Evolutionary conservation across 805 yeast genomes (phyloP).

Genomic region (Ogataea henricii): DNA sequence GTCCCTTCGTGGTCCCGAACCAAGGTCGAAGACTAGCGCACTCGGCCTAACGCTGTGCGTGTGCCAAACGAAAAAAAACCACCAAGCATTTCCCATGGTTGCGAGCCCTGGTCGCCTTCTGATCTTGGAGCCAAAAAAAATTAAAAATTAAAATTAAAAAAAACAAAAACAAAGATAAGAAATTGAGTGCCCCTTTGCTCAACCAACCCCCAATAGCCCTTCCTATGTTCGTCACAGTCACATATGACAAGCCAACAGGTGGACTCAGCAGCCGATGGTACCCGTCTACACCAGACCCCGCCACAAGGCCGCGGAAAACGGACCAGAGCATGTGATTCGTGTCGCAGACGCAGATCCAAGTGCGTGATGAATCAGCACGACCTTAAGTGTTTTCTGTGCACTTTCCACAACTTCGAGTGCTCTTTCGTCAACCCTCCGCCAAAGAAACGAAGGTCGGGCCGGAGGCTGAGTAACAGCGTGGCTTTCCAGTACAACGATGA

Average conservation of each 20-base stretch:
- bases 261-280: neutral
- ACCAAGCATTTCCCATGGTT: neutral
- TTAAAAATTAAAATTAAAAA: too few relatives aligned
- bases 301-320: neutral
- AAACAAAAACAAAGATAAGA: neutral
- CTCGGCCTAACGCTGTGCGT: too few relatives aligned
- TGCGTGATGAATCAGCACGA: slow-evolving; percentile 18
- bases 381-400: slow-evolving; percentile 16
- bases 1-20: too few relatives aligned
- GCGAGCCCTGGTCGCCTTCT: neutral
- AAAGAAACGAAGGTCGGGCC: slow-evolving; percentile 12
- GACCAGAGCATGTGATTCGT: slow-evolving; percentile 20
- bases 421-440: slow-evolving; percentile 21
- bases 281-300: neutral
- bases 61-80: too few relatives aligned
- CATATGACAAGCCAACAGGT: neutral
- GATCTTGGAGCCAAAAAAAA: neutral
- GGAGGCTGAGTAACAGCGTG: neutral
- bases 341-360: slow-evolving; percentile 21
- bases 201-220: neutral
- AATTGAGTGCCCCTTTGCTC: neutral
- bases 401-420: slow-evolving; percentile 18
- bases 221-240: neutral
- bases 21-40: too few relatives aligned
- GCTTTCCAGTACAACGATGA: neutral